A percentile compares a stretch with the other conserved stretches of the same genome.
These are phyloP conservation scores for Fusarium tuaranense DNA, from an alignment of 2,329 filamentous ascomycete species.

Conservation along the genomic window DNA sequence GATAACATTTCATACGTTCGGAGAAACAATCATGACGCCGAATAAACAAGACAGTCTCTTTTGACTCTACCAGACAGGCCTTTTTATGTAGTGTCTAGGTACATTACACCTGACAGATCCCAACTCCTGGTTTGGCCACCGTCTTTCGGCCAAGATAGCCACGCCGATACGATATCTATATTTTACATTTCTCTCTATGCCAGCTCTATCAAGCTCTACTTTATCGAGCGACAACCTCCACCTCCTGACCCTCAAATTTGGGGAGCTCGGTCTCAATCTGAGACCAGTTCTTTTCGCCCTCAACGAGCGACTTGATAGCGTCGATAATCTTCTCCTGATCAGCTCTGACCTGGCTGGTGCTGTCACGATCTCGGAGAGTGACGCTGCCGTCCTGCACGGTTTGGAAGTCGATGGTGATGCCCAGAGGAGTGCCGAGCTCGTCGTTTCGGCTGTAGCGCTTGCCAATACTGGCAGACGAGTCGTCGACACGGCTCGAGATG, in stretches of 20 bases:
- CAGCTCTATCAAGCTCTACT: slow-evolving; percentile 13
- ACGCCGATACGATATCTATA: slow-evolving; percentile 30
- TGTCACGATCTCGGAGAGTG: slow-evolving; percentile 91
- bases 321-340: slow-evolving; percentile 82
- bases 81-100: slow-evolving; percentile 25
- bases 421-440: slow-evolving; percentile 93
- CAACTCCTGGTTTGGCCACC: slow-evolving; percentile 18
- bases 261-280: slow-evolving; percentile 84
- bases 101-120: slow-evolving; percentile 24
- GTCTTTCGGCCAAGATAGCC: slow-evolving; percentile 1
- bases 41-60: slow-evolving; percentile 8
- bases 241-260: slow-evolving; percentile 83
- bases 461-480: slow-evolving; percentile 91
- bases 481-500: slow-evolving; percentile 88
- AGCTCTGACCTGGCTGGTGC: slow-evolving; percentile 89
- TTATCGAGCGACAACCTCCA: slow-evolving; percentile 56
- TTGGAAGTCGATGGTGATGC: slow-evolving; percentile 96
- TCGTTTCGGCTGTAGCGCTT: slow-evolving; percentile 96
- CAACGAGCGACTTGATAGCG: slow-evolving; percentile 71
- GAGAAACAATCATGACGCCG: not conserved
- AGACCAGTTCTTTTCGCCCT: slow-evolving; percentile 67
- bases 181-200: slow-evolving; percentile 36
- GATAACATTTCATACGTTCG: not conserved
- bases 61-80: slow-evolving; percentile 6
- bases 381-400: slow-evolving; percentile 87